Base-by-base conservation (phyloP, 2,329 filamentous ascomycete genomes). In the Talaromyces amestolkiae region DNA sequence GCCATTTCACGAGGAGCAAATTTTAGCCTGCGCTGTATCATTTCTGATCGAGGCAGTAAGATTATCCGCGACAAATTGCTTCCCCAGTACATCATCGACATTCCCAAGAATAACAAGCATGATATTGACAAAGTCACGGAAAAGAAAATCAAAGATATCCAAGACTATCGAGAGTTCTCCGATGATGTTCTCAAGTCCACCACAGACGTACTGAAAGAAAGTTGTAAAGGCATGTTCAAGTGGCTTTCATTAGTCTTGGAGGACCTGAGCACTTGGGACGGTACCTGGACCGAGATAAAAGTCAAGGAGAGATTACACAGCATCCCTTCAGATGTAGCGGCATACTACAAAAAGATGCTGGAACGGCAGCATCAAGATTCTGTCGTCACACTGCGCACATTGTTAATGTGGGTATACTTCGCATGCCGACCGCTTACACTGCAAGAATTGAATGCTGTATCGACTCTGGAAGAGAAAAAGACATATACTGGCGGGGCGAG, bases 231-330 rank as follows among this genome's bases (percentile, higher is more conserved):
- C 17, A 60, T 60, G 58, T 60, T 60, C 41, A 43, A 24, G 58
- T 60, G 58, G 58, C 58, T 60, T 19, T 60, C 58, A 47, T 19
- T 60, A 17, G 37, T 33, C 10, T 60, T 60, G 58, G 41, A 60
- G 58, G 35, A 41, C 37, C 45, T 60, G 22, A 33, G 58, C 24
- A 58, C 53, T 19, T 58, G 53, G 58, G 58, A 60, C 58, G 58
- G 58, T 47, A 17, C 37, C 22, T 60, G 58, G 58, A 47, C 35
- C 27, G 41, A 43, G 37, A n/a, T 24, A 1, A 60, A 22, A 31
- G 58, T 60, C 37, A 60, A 60, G 19, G 58, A 60, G 37, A 60
- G 41, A 47, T 19, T 60, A 47, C 58, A 60, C 37, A 60, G 37
- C 27, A 60, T 60, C 37, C 58, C 58, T 43, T 60, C 35, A 10